phyloP scores from a whole-genome alignment of 2,329 filamentous ascomycete species.

The Xylariomycetidae sp. region DNA sequence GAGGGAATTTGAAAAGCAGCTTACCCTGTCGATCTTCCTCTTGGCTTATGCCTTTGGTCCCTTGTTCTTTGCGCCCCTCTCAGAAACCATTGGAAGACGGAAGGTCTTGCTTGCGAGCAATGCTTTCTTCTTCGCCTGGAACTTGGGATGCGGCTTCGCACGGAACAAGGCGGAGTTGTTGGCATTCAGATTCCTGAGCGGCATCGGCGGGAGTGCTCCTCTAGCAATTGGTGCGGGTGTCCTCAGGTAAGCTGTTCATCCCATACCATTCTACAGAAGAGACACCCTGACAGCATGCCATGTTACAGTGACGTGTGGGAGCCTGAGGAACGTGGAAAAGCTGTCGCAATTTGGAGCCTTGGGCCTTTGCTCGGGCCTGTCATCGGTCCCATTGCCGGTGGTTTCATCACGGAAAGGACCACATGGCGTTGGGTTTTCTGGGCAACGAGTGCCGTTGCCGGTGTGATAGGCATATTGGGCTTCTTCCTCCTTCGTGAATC shows the following conservation, averaged over 20 bases:
- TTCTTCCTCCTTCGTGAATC: conserved; percentile 57
- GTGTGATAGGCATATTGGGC: conserved; percentile 51
- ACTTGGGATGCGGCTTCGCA: conserved; percentile 60
- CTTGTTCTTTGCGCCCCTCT: conserved; percentile 52
- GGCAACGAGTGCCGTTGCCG: conserved; percentile 56
- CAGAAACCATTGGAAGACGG: conserved; percentile 61
- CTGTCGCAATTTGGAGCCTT: conserved; percentile 55
- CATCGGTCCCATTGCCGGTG: conserved; percentile 55
- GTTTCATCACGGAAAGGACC: conserved; percentile 56
- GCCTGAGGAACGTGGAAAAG: conserved; percentile 20
- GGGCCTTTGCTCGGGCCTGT: conserved; percentile 59
- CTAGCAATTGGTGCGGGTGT: too few species aligned
- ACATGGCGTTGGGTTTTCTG: conserved; percentile 71
- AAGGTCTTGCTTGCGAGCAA: conserved; percentile 54
- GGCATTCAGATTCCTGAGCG: conserved; percentile 55
- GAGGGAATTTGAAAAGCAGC: not conserved
- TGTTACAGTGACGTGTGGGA: too few species aligned
- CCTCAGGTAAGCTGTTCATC: too few species aligned
- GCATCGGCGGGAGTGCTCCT: conserved; percentile 49
- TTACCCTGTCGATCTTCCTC: conserved; percentile 50
- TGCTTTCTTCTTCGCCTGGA: conserved; percentile 56
- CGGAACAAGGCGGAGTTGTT: conserved; percentile 50
- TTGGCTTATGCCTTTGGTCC: conserved; percentile 56
- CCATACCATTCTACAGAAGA: too few species aligned
- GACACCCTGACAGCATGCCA: too few species aligned